Conservation (phyloP, 108 stramenopile species). For the Fragilariopsis cylindrus region DNA sequence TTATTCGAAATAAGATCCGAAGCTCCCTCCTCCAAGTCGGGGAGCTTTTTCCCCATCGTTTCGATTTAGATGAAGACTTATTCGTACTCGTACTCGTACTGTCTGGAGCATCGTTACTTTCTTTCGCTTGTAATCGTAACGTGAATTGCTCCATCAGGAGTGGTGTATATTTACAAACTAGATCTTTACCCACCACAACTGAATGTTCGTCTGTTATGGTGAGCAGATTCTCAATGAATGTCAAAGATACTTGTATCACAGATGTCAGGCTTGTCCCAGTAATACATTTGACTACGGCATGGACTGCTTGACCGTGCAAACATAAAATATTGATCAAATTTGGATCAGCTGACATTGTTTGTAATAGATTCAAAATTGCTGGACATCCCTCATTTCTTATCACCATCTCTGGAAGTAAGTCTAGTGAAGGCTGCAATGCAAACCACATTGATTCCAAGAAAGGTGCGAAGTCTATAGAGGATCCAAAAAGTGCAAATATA, state of each 20-base stretch:
- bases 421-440: slow-evolving; percentile 50
- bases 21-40: slow-evolving; percentile 51
- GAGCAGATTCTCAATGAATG: slow-evolving; percentile 71
- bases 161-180: slow-evolving; percentile 41
- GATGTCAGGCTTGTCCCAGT: slow-evolving; percentile 42
- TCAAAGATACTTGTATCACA: slow-evolving; percentile 54
- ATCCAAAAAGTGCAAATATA: slow-evolving; percentile 61
- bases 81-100: not conserved
- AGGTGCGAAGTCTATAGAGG: slow-evolving; percentile 50
- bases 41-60: slow-evolving; percentile 11
- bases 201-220: slow-evolving; percentile 24
- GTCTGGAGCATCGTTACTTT: not conserved
- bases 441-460: slow-evolving; percentile 55
- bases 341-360: slow-evolving; percentile 52
- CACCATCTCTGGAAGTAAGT: slow-evolving; percentile 67
- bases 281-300: slow-evolving; percentile 66
- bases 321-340: slow-evolving; percentile 48
- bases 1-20: slow-evolving; percentile 69
- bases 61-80: not conserved
- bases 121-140: slow-evolving; percentile 33
- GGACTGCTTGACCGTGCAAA: slow-evolving; percentile 44
- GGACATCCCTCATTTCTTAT: slow-evolving; percentile 69
- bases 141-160: slow-evolving; percentile 68
- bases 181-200: slow-evolving; percentile 1
- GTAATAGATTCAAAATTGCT: slow-evolving; percentile 61